A percentile compares a stretch with the other conserved stretches of the same genome.
Evolutionary conservation across 768 basidiomycete genomes (phyloP).

Genomic region (Hygrocybe punicea): DNA sequence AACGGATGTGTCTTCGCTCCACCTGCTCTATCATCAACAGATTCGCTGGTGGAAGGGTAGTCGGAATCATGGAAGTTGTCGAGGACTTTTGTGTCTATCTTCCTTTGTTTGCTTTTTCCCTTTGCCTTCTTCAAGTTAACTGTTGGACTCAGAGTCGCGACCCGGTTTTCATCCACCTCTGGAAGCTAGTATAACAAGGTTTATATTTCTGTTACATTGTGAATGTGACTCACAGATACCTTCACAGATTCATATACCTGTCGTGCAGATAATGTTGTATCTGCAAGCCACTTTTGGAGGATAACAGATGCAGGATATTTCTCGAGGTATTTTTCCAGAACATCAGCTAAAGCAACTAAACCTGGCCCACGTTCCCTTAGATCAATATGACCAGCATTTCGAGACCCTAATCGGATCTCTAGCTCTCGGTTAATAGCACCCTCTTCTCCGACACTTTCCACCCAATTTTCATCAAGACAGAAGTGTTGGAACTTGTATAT

Average conservation of each 20-base stretch:
- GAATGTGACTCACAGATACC: conserved; percentile 1
- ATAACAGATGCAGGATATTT: background rate
- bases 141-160: background rate
- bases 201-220: background rate
- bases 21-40: conserved; percentile 1
- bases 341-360: background rate
- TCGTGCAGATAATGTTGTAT: background rate
- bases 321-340: conserved; percentile 1
- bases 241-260: background rate
- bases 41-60: background rate
- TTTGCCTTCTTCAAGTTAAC: background rate
- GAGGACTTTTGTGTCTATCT: conserved; percentile 4
- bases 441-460: conserved; percentile 1
- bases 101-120: conserved; percentile 3
- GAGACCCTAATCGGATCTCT: background rate
- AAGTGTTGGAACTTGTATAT: background rate
- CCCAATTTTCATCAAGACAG: background rate
- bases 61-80: background rate
- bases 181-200: background rate
- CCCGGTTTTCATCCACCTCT: background rate
- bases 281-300: background rate
- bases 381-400: background rate
- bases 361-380: background rate
- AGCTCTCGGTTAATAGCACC: background rate
- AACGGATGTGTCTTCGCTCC: conserved; percentile 3